These are phyloP conservation scores for Podaxis carcinomalis DNA, from an alignment of 768 basidiomycete species.

Conservation along the genomic window DNA sequence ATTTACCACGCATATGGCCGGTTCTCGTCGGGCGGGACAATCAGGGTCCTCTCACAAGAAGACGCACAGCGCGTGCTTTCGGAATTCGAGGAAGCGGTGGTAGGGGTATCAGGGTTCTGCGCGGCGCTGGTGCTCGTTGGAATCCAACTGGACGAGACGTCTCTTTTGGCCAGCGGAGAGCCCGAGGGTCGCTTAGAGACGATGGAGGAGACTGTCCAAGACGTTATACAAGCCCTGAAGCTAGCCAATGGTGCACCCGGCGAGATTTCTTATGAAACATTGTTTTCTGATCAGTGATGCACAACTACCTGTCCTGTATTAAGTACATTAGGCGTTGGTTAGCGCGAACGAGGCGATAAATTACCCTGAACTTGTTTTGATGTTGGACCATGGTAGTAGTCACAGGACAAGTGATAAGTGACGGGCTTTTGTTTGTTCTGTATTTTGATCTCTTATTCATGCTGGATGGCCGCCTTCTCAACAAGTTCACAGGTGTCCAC, in stretches of 20 bases:
- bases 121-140: neutral
- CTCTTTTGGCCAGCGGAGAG: neutral
- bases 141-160: neutral
- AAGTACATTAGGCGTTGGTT: neutral
- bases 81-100: neutral
- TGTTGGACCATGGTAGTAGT: slow-evolving; percentile 1
- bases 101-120: neutral
- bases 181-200: neutral
- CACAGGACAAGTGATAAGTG: neutral
- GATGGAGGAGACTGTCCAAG: neutral
- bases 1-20: neutral
- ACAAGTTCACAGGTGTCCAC: neutral
- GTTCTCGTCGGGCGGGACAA: neutral
- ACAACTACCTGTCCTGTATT: neutral
- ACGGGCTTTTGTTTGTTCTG: neutral
- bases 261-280: neutral
- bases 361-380: neutral
- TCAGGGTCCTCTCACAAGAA: neutral
- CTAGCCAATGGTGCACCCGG: neutral
- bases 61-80: neutral
- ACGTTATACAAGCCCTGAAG: neutral
- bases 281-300: neutral
- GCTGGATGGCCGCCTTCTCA: slow-evolving; percentile 9
- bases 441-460: slow-evolving; percentile 2
- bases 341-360: neutral